Evolutionary conservation across 345 rosid species (phyloP), one percentile per base, ranked within the genome.

Genomic region (Rhizophora mangle): DNA sequence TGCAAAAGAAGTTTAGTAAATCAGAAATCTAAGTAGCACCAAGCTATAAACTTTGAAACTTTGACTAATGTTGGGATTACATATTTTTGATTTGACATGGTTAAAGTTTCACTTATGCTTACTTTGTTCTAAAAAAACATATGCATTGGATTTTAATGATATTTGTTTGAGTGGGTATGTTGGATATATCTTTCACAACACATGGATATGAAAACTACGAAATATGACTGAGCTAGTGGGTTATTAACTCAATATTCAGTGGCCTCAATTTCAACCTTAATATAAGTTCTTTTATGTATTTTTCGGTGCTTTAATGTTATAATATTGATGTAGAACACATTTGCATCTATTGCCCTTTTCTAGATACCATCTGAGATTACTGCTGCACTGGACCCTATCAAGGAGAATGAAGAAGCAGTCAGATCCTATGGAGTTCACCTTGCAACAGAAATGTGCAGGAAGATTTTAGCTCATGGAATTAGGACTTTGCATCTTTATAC

Each of bases 321-420:
- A 58, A 26, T 19, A 37, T 18, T 37, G 36, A 18, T 53, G 5
- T 7, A 62, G 29, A 39, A n/a, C 15, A 51, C 72, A n/a, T 37
- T 43, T 3, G 49, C 18, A 43, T 13, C 49, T 13, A 43, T 43
- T 43, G 49, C 49, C 49, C 32, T 36, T 47, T 72, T 84, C 46
- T 72, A 92, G 97, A 83, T 95, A 69, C 99, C 98, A 29, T 85
- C 76, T 43, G 99, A 95, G 79, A 68, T 95, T 62, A 86, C 79
- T 71, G 87, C 91, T 71, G 97, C 99, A 61, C 82, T 95, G 80
- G 96, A 95, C 78, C 91, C 99, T 76, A 95, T 95, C 72, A 87
- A 89, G 81, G 98, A 95, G 74, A 95, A 95, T 63, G 99, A 95
- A 32, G 99, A 95, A 86, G 98, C 98, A 43, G 98, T 92, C 29